A percentile compares a stretch with the other conserved stretches of the same genome.
Conservation (phyloP, 1,284 basidiomycete genomes). For the Microbotryum scabiosae region DNA sequence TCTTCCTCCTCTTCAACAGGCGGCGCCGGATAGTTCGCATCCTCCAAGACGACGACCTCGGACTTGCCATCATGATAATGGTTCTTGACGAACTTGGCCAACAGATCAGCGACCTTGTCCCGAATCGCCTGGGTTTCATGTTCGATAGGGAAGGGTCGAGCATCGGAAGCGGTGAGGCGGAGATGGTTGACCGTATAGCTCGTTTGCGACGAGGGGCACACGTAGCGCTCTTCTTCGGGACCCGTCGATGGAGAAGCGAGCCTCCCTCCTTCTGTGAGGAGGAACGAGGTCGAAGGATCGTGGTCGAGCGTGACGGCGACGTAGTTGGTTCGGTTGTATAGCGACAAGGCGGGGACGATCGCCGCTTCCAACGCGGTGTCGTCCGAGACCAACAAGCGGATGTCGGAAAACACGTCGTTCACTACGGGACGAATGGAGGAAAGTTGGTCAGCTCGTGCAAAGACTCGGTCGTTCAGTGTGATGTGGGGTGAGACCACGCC, state of each 20-base stretch:
- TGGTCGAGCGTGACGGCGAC: conserved; percentile 55
- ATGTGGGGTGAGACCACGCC: conserved; percentile 6
- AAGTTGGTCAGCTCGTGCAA: not conserved
- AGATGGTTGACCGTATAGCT: not conserved
- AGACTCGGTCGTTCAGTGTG: conserved; percentile 1
- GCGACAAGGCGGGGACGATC: conserved; percentile 62
- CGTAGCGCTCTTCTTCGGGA: no score
- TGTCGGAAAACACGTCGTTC: conserved; percentile 50
- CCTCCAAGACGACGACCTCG: conserved; percentile 51
- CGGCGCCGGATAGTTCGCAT: conserved; percentile 7
- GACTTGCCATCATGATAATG: conserved; percentile 69
- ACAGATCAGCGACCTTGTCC: conserved; percentile 59
- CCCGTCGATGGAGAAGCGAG: no score
- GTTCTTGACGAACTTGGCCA: conserved; percentile 60
- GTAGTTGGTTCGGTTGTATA: conserved; percentile 80
- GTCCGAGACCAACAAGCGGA: conserved; percentile 76
- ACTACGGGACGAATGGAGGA: not conserved
- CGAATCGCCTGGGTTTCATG: conserved; percentile 63
- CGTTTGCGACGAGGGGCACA: no score
- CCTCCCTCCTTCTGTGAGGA: no score
- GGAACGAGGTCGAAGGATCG: no score
- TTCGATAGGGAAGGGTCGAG: conserved; percentile 54
- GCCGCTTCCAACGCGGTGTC: conserved; percentile 69
- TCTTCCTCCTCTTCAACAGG: conserved; percentile 7
- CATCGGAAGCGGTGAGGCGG: conserved; percentile 53